Evolutionary conservation across 1,284 basidiomycete species (phyloP).

Genomic region (Cryptococcus amylolentus): DNA sequence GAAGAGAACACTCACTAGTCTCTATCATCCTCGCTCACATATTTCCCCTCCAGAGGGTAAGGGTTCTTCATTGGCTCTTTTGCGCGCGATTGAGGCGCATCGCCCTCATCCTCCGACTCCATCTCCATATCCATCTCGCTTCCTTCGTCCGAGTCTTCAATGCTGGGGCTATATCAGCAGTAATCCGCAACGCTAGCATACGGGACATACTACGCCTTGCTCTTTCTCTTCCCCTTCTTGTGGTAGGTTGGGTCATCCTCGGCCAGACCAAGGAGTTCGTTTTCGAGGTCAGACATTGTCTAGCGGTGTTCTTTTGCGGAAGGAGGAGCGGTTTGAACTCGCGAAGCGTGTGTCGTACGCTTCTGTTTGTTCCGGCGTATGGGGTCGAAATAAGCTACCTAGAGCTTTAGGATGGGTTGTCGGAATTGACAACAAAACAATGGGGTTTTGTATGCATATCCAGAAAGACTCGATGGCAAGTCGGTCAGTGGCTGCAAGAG

Average conservation of each 20-base stretch:
- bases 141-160: slow-evolving; percentile 21
- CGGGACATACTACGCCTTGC: slow-evolving; percentile 34
- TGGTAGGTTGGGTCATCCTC: slow-evolving; percentile 42
- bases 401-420: too few relatives aligned
- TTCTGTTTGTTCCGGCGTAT: too few relatives aligned
- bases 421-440: too few relatives aligned
- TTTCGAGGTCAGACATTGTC: slow-evolving; percentile 47
- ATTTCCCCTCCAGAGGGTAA: slow-evolving; percentile 88
- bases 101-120: slow-evolving; percentile 28
- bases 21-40: slow-evolving; percentile 75
- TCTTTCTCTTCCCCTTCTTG: slow-evolving; percentile 33
- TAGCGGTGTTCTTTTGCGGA: too few relatives aligned
- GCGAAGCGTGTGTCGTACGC: too few relatives aligned
- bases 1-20: slow-evolving; percentile 59
- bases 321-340: too few relatives aligned
- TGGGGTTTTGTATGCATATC: too few relatives aligned
- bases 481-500: too few relatives aligned
- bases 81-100: slow-evolving; percentile 7
- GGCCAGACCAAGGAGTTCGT: slow-evolving; percentile 49
- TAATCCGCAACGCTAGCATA: slow-evolving; percentile 30
- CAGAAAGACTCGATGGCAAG: too few relatives aligned
- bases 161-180: slow-evolving; percentile 8
- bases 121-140: slow-evolving; percentile 43
- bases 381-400: too few relatives aligned
- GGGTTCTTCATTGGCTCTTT: slow-evolving; percentile 54